Conservation (phyloP, 495 filamentous ascomycete genomes). For the Xylaria flabelliformis region DNA sequence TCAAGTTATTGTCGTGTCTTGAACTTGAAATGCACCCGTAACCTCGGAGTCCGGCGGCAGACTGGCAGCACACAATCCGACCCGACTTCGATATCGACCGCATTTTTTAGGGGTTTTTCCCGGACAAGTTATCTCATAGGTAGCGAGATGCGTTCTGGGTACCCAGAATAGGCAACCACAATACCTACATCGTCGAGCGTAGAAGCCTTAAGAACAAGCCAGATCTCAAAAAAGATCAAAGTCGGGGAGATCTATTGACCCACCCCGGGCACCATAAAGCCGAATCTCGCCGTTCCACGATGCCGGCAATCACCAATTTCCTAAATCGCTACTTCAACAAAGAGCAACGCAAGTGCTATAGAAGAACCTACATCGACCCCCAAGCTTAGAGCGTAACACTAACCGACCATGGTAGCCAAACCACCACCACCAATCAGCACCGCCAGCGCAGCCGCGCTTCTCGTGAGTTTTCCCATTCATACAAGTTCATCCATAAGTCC, state of each 20-base stretch:
- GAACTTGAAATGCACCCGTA: background rate
- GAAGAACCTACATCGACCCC: background rate
- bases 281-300: slow-evolving; percentile 21
- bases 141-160: no score
- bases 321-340: slow-evolving; percentile 38
- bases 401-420: slow-evolving; percentile 41
- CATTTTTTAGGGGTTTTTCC: background rate
- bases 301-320: slow-evolving; percentile 38
- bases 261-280: background rate
- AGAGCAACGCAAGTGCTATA: slow-evolving; percentile 37
- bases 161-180: no score
- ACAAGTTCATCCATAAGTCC: background rate
- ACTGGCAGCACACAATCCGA: background rate
- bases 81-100: background rate
- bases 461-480: slow-evolving; percentile 36
- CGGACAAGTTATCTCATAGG: no score
- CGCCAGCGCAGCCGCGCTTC: slow-evolving; percentile 39
- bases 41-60: slow-evolving; percentile 19
- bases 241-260: slow-evolving; percentile 8
- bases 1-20: background rate
- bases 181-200: background rate
- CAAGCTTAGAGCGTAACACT: slow-evolving; percentile 22
- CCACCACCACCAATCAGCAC: slow-evolving; percentile 45
- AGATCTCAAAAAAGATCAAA: slow-evolving; percentile 20
- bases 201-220: slow-evolving; percentile 1